Conservation (phyloP, 2,329 filamentous ascomycete genomes). For the Aaosphaeria pasadenensis region DNA sequence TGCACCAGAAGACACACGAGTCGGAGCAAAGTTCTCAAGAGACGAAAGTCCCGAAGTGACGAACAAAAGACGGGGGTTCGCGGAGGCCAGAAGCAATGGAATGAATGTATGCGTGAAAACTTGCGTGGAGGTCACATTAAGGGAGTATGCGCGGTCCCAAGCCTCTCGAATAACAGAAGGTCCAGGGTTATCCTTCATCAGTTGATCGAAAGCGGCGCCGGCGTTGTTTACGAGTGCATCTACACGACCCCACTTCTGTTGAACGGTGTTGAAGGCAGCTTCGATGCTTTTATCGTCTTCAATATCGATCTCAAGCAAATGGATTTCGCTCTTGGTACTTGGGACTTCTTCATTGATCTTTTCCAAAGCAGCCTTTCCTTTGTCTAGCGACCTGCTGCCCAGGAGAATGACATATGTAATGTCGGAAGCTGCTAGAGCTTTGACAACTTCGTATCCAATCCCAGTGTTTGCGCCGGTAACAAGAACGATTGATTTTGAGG, state of each 20-base stretch:
- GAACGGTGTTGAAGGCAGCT: constrained; percentile 43
- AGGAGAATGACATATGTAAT: constrained; percentile 56
- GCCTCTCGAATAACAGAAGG: constrained; percentile 32
- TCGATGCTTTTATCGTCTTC: constrained; percentile 52
- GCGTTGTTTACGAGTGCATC: constrained; percentile 60
- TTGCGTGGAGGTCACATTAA: constrained; percentile 40
- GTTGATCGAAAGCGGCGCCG: constrained; percentile 43
- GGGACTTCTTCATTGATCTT: constrained; percentile 43
- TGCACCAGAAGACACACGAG: constrained; percentile 17
- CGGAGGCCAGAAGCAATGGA: constrained; percentile 35
- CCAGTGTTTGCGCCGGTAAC: constrained; percentile 63
- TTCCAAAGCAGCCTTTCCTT: constrained; percentile 49
- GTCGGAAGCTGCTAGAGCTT: constrained; percentile 48
- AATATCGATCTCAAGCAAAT: constrained; percentile 53
- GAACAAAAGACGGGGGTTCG: constrained; percentile 37
- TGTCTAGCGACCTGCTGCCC: constrained; percentile 51
- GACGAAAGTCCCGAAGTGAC: constrained; percentile 62
- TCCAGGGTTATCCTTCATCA: constrained; percentile 20
- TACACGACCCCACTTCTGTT: constrained; percentile 43
- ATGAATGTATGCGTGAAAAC: constrained; percentile 35
- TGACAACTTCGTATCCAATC: constrained; percentile 58
- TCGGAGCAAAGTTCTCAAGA: constrained; percentile 28
- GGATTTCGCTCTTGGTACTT: constrained; percentile 41
- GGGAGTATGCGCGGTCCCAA: constrained; percentile 35
- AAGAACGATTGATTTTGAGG: constrained; percentile 43